Evolutionary conservation across 179 eudicot species (phyloP), one percentile per base, ranked within the genome.

Genomic region (Beta macrorhiza): DNA sequence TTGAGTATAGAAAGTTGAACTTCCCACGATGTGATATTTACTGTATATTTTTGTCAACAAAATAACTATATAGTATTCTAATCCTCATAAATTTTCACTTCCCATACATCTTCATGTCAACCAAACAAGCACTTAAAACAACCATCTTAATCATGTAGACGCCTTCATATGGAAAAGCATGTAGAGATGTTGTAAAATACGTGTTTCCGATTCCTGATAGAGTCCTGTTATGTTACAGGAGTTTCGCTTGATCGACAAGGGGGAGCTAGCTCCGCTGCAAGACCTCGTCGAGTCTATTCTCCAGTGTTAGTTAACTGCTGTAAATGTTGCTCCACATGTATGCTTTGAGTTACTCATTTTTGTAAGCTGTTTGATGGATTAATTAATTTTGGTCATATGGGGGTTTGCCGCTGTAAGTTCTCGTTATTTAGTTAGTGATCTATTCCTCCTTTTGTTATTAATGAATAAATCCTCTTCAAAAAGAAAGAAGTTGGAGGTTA

Each of bases 261-360:
- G 91, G 75, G 98, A 94, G 87, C 91, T 94, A 32, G 98, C 92
- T 71, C 97, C 98, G 22, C 86, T 94, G 67, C 97, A 94, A 74
- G 98, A 94, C 64, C 96, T 94, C 75, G 93, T 94, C 72, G 98
- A 95, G 79, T 91, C 97, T 25, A 91, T 90, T 47, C 83, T 87
- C 37, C 80, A 83, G 44, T 83, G 84, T 6, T 85, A 87, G 85
- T 32, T 22, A 57, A 44, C 20, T 49, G n/a, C 69, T 58, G 78
- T 82, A 77, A 57, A 69, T 78, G 72, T 78, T 71, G 63, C 58
- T 76, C 68, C 57, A 68, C 64, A 67, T 47, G 64, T 73, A 45
- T 81, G 68, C 14, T 81, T 55, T 56, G 51, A 52, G 44, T 37
- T 59, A 20, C 55, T 47, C 42, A 81, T 58, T 67, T 80, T 61